Base-by-base conservation (phyloP, 768 basidiomycete genomes). In the Lenzites betulinus region DNA sequence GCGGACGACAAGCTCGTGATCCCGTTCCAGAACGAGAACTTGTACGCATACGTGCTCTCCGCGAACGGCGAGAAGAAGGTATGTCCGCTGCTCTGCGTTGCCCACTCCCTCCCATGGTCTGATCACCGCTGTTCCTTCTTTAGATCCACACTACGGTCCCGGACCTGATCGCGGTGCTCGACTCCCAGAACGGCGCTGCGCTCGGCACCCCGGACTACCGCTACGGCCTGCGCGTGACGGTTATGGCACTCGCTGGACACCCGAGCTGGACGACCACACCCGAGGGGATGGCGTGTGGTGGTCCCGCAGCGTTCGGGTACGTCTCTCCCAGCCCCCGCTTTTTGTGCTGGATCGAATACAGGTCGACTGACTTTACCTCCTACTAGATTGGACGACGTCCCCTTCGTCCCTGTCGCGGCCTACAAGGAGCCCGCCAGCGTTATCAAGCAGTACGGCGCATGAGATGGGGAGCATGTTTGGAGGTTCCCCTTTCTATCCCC, bases 11-110 rank as follows among this genome's bases (percentile, higher is more conserved):
- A 70, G 3, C 68, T 86, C 51, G 64, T 76, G 12, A 81, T 87
- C 58, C 83, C 84, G 13, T 87, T 87, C 75, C 82, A 86, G 72
- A 86, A 86, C 66, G 85, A 86, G 65, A 85, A 85, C 69, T 67
- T 86, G 16, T 80, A 77, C 41, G 84, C 82, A 8, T 79, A 80
- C 60, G 64, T 66, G 20, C 60, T 63, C 30, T 63, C 63, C 25
- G 60, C 70, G 3, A 78, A 54, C 72, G 75, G 20, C 44, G 67
- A 50, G 60, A 68, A 43, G 71, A 77, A 62, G 73, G 75, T 43
- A 49, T 51, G n/a, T 22, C 8, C 55, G 61, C 51, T 66, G n/a
- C n/a, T n/a, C n/a, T n/a, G n/a, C n/a, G n/a, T n/a, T n/a, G n/a
- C n/a, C n/a, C n/a, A n/a, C n/a, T n/a, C n/a, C n/a, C n/a, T n/a